Evolutionary conservation across 306 rosid genomes (phyloP), one percentile per base, ranked within the genome.

Genomic region (Alnus rubra): DNA sequence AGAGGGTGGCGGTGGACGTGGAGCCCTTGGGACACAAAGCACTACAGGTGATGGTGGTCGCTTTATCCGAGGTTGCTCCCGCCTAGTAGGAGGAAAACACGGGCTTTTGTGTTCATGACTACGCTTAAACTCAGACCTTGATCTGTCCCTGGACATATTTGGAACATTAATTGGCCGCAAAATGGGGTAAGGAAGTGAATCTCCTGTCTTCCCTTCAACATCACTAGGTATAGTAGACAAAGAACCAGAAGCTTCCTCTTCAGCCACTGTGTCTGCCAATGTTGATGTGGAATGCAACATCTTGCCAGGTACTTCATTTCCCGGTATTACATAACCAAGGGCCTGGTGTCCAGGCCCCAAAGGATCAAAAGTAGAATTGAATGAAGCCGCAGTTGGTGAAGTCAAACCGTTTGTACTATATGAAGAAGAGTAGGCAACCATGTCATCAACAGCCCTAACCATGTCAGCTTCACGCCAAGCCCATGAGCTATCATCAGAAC

Each of bases 401-500:
- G 98, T 79, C 88, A 92, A 84, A 77, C 96, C 97, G 80, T 89
- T 92, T 14, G 97, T 94, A 83, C 91, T 84, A 75, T 90, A 94
- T 5, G 98, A 89, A 83, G 98, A 94, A 71, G 98, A 87, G 83
- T 90, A 94, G 63, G 98, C 93, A 88, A 94, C 98, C 98, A 94
- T 94, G 79, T 94, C 98, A 92, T 94, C 98, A 69, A 94, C 98
- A 60, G 96, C 87, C 84, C 94, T 89, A 82, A 83, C 90, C 92
- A 94, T 90, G 88, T 94, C 98, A 77, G 98, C 98, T 77, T 94
- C 98, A 74, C 89, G 93, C 96, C 94, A 89, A 80, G 98, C 94
- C 98, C 96, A 94, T 69, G 89, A 78, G 86, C 98, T 94, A 86
- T 94, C 98, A 84, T 94, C 98, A 72, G 97, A 94, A 82, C 98